phyloP scores from a whole-genome alignment of 805 yeast genomes.

The Candida ulmi region DNA sequence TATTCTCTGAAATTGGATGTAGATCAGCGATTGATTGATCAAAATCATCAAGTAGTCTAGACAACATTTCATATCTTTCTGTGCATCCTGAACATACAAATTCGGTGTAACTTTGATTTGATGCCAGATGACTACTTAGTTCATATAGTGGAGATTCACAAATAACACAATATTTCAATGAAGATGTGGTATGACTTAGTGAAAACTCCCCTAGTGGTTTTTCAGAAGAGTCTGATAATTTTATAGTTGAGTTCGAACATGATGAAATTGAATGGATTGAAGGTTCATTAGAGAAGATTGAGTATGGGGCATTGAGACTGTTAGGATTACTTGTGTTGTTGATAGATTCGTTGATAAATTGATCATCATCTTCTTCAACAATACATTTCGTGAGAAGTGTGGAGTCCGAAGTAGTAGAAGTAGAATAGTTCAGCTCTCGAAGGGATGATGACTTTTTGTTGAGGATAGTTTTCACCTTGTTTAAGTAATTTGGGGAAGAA shows the following conservation, averaged over 20 bases:
- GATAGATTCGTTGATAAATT: no score
- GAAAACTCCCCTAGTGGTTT: slow-evolving; percentile 8
- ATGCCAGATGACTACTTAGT: slow-evolving; percentile 34
- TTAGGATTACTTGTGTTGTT: slow-evolving; percentile 3
- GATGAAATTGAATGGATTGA: slow-evolving; percentile 3
- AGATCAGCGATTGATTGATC: slow-evolving; percentile 25
- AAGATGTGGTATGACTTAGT: slow-evolving; percentile 4
- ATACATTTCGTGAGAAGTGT: neutral
- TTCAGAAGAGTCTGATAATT: slow-evolving; percentile 11
- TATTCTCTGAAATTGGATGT: slow-evolving; percentile 12
- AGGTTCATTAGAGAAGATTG: neutral
- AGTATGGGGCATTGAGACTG: slow-evolving; percentile 6
- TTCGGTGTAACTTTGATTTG: slow-evolving; percentile 31
- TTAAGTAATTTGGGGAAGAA: slow-evolving; percentile 6
- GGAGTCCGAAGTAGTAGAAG: neutral
- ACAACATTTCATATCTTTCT: slow-evolving; percentile 46
- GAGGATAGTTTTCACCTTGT: slow-evolving; percentile 12
- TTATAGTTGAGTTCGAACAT: slow-evolving; percentile 12
- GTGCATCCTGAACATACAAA: slow-evolving; percentile 62
- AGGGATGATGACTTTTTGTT: neutral
- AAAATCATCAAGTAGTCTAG: slow-evolving; percentile 31
- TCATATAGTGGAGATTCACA: slow-evolving; percentile 70
- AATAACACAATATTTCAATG: slow-evolving; percentile 46
- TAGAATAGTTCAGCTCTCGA: neutral
- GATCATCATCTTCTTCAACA: slow-evolving; percentile 1